phyloP scores from a whole-genome alignment of 352 stramenopile species.

The Blastocystis hominis region DNA sequence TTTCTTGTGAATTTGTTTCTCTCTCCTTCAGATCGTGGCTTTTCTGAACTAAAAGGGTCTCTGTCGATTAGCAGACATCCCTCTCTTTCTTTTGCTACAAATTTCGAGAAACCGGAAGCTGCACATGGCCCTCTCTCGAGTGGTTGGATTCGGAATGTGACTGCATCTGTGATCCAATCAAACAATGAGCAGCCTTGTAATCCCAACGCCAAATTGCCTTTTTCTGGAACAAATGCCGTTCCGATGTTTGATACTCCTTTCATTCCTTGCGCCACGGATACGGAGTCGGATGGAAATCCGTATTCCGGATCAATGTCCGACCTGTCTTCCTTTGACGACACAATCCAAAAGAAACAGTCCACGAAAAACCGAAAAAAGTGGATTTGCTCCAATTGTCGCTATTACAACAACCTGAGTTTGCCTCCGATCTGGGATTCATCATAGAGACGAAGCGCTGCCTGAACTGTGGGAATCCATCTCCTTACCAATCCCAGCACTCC shows the following conservation, averaged over 20 bases:
- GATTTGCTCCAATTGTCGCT: slow-evolving; percentile 42
- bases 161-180: not conserved
- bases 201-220: not conserved
- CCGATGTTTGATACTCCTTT: slow-evolving; percentile 19
- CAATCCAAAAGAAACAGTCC: not conserved
- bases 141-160: slow-evolving; percentile 8
- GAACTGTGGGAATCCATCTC: slow-evolving; percentile 19
- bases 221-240: not conserved
- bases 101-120: not conserved
- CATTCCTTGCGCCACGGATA: not conserved
- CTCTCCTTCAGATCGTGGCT: not conserved
- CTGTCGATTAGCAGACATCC: not conserved
- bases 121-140: not conserved
- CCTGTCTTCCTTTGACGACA: not conserved
- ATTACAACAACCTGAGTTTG: slow-evolving; percentile 31
- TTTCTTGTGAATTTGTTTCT: not conserved
- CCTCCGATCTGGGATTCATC: not conserved
- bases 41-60: not conserved
- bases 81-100: slow-evolving; percentile 18
- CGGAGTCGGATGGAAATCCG: not conserved
- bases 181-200: not conserved
- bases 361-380: slow-evolving; percentile 5
- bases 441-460: slow-evolving; percentile 19
- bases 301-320: not conserved
- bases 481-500: not conserved